Evolutionary conservation across 1,284 basidiomycete genomes (phyloP).

Genomic region (Entoloma clypeatum): DNA sequence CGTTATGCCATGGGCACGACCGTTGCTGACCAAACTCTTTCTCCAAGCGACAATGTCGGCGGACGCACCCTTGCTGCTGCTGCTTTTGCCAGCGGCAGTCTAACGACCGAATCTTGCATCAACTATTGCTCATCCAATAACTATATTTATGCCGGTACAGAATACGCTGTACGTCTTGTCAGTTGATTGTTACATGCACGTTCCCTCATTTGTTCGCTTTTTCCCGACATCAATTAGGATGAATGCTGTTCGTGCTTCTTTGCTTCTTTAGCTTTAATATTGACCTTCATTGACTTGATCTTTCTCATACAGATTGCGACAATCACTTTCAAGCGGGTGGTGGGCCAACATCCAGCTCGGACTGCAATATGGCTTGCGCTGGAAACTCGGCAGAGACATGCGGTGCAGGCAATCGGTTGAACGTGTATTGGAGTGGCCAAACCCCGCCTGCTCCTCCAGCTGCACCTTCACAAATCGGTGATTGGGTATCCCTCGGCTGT

Average conservation of each 20-base stretch:
- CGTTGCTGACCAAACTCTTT: constrained; percentile 1
- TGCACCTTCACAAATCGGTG: constrained; percentile 48
- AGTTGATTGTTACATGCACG: not conserved
- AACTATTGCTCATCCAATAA: constrained; percentile 48
- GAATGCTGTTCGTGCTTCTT: constrained; percentile 53
- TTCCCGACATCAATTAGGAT: constrained; percentile 20
- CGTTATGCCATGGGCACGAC: constrained; percentile 6
- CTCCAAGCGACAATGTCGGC: constrained; percentile 47
- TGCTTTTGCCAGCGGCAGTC: constrained; percentile 43
- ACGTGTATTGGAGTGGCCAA: constrained; percentile 60
- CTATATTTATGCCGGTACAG: constrained; percentile 62
- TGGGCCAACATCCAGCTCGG: constrained; percentile 41
- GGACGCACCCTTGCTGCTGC: constrained; percentile 50
- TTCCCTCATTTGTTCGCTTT: constrained; percentile 5
- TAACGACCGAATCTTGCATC: constrained; percentile 66
- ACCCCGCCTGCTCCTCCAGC: constrained; percentile 49
- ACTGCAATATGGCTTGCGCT: constrained; percentile 61
- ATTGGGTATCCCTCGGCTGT: constrained; percentile 64
- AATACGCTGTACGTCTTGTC: constrained; percentile 37
- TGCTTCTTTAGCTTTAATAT: constrained; percentile 6
- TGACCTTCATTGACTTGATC: constrained; percentile 9
- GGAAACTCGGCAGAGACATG: constrained; percentile 58
- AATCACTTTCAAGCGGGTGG: constrained; percentile 49
- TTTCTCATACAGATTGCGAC: constrained; percentile 51
- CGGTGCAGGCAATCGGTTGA: constrained; percentile 57